Evolutionary conservation across 73 alveolate species (phyloP).

Genomic region (Symbiodinium pilosum): DNA sequence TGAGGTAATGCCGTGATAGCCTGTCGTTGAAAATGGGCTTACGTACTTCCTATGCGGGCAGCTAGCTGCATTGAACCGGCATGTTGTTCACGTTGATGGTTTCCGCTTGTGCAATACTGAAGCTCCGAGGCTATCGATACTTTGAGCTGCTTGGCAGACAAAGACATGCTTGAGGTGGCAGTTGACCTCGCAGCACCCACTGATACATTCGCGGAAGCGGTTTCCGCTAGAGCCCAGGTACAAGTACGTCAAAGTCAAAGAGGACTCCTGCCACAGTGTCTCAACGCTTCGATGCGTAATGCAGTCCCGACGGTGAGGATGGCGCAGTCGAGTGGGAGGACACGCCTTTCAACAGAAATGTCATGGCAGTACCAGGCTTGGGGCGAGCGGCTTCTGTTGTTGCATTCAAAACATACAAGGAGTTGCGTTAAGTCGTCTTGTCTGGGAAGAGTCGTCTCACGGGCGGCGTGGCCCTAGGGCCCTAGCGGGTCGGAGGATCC

Average conservation of each 20-base stretch:
- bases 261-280: neutral
- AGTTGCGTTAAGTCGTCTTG: no score
- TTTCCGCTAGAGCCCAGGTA: constrained; percentile 9
- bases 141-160: neutral
- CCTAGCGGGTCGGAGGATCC: no score
- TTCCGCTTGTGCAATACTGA: neutral
- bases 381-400: no score
- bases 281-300: no score
- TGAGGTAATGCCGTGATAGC: no score
- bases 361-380: constrained; percentile 10
- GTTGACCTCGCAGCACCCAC: neutral
- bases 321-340: constrained; percentile 38
- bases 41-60: neutral
- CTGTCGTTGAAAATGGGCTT: neutral
- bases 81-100: neutral
- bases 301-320: neutral
- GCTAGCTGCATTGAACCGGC: neutral
- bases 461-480: no score
- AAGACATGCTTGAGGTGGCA: neutral
- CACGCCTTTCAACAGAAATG: constrained; percentile 11
- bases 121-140: constrained; percentile 23
- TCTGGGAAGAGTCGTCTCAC: no score
- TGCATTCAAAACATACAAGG: no score
- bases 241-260: neutral
- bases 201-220: no score